Percentiles rank a stretch among this genome's conserved stretches.
Conservation (phyloP, 169 alveolate species). For the Plasmodium gallinaceum region DNA sequence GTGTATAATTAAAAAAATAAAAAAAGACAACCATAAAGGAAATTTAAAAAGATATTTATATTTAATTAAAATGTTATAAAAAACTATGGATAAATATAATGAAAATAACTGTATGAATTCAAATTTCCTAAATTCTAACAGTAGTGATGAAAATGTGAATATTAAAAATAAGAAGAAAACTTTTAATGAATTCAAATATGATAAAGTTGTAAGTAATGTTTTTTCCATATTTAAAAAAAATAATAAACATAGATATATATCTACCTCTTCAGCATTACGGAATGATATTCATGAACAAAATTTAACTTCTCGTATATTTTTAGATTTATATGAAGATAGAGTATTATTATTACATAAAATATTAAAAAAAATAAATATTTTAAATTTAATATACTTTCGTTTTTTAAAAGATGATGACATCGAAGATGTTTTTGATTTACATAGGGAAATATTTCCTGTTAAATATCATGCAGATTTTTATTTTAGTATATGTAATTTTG, state of each 20-base stretch:
- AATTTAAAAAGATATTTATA: conserved; percentile 2
- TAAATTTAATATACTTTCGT: conserved; percentile 72
- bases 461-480: conserved; percentile 75
- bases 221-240: conserved; percentile 57
- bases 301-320: conserved; percentile 62
- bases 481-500: conserved; percentile 74
- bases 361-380: conserved; percentile 68
- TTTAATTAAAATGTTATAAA: conserved; percentile 27
- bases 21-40: not conserved
- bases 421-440: conserved; percentile 61
- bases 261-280: conserved; percentile 72
- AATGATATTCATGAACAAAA: conserved; percentile 59
- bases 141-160: conserved; percentile 28
- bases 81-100: conserved; percentile 36
- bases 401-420: conserved; percentile 72
- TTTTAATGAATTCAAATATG: conserved; percentile 68
- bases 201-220: conserved; percentile 57
- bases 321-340: conserved; percentile 63
- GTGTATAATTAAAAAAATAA: conserved; percentile 1
- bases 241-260: conserved; percentile 25
- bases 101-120: conserved; percentile 17
- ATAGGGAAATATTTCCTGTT: conserved; percentile 69
- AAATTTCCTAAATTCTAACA: conserved; percentile 16
- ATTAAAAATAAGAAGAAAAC: conserved; percentile 28
- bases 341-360: conserved; percentile 63